A percentile compares a stretch with the other conserved stretches of the same genome.
phyloP scores from a whole-genome alignment of 768 basidiomycete genomes.

The Kwoniella shandongensis region DNA sequence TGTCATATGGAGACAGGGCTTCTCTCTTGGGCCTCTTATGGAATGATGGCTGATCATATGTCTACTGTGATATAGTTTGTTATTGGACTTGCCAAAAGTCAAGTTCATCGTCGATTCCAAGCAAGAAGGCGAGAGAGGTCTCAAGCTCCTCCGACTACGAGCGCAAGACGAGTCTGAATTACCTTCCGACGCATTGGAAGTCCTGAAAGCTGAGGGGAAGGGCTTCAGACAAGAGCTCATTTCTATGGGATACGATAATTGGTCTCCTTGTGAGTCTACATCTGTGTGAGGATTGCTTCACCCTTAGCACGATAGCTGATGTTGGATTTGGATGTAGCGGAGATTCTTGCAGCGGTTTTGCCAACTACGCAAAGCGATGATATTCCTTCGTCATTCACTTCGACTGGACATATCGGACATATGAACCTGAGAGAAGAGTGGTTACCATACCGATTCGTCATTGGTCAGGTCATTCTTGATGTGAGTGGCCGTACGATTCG shows the following conservation, averaged over 20 bases:
- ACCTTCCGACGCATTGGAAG: conserved; percentile 60
- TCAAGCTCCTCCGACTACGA: conserved; percentile 13
- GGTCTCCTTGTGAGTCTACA: conserved; percentile 69
- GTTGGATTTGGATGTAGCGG: conserved; percentile 46
- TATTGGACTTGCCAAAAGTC: conserved; percentile 32
- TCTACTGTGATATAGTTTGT: no score
- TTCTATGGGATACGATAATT: conserved; percentile 77
- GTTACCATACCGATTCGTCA: conserved; percentile 82
- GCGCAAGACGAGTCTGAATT: conserved; percentile 68
- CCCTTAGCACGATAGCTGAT: neutral
- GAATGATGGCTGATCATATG: no score
- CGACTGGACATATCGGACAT: conserved; percentile 90
- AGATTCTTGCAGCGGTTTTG: conserved; percentile 76
- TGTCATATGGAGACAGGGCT: no score
- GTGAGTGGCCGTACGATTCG: conserved; percentile 65
- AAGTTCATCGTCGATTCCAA: conserved; percentile 18
- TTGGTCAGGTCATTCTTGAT: conserved; percentile 89
- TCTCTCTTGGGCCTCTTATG: neutral
- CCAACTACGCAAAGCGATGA: conserved; percentile 75
- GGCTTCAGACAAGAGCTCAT: conserved; percentile 65
- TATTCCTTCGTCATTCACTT: conserved; percentile 81
- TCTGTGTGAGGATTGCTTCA: neutral
- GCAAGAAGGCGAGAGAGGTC: conserved; percentile 7
- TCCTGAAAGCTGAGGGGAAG: conserved; percentile 62
- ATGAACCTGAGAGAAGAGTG: conserved; percentile 88